Base-by-base conservation (phyloP, 1,139 yeast species). In the Ashbya aceris region DNA sequence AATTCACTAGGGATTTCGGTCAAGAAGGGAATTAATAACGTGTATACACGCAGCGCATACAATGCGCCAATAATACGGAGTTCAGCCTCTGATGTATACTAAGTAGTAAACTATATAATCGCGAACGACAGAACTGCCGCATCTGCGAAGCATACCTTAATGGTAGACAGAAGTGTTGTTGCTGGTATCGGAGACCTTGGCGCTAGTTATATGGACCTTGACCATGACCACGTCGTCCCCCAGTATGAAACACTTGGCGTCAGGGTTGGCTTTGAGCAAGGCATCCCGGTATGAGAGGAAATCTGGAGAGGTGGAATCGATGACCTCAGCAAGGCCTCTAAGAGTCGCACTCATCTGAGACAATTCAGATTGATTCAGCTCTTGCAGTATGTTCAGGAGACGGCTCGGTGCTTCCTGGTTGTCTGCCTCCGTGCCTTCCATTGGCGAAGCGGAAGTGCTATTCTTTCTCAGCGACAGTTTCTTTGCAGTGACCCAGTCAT, bases 1-100 rank as follows among this genome's bases (percentile, higher is more conserved):
- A 85, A 50, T 93, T 93, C 60, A 93, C 99, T 0, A 74, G 74
- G 38, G 98, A 93, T 64, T 93, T 91, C 62, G 98, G 98, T 40
- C 96, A 89, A 59, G 98, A 91, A 64, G 98, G 98, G 43, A 85
- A 84, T 60, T 86, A 57, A 53, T 32, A 20, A 6, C 8, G 17
- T 10, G 7, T 26, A 23, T 8, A 32, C 8, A 9, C 8, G 20
- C 7, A 4, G 12, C 13, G 20, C 13, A 11, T 11, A 32, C 5
- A n/a, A 32, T 4, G 20, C 5, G 20, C n/a, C 7, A 32, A 17
- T n/a, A 32, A 14, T 11, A 7, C 5, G 12, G n/a, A 11, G 13
- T 11, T 13, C 12, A 8, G 6, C 26, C 36, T 27, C 11, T 7
- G 14, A 26, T 36, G 30, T 30, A 36, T 36, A 36, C 27, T 36